Conservation (phyloP, 129 eudicot genomes). For the Lactuca sativa region DNA sequence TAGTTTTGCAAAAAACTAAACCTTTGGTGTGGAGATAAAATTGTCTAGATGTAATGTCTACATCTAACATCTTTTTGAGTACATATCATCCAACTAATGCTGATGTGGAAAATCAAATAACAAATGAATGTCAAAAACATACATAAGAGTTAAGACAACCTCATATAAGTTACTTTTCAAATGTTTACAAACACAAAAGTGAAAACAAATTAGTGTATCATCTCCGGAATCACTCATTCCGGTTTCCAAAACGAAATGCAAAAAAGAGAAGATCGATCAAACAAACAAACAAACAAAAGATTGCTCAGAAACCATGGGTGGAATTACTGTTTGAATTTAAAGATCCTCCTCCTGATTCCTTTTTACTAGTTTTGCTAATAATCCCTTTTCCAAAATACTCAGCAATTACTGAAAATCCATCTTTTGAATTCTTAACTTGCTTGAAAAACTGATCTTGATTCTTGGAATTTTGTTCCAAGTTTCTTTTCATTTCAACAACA, state of each 20-base stretch:
- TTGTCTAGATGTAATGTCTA: too few species aligned
- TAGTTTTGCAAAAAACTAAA: too few species aligned
- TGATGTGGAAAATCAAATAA: constrained; percentile 1
- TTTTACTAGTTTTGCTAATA: constrained; percentile 78
- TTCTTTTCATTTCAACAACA: constrained; percentile 82
- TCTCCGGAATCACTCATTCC: constrained; percentile 10
- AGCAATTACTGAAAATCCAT: constrained; percentile 96
- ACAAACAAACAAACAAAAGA: constrained; percentile 5
- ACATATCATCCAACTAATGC: background rate
- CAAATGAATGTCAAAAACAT: background rate
- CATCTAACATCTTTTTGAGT: too few species aligned
- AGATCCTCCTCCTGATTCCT: constrained; percentile 46
- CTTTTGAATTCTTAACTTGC: constrained; percentile 73
- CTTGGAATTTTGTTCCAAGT: constrained; percentile 80
- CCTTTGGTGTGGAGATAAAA: too few species aligned
- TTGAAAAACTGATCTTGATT: constrained; percentile 81
- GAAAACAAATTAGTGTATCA: constrained; percentile 11
- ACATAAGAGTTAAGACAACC: background rate
- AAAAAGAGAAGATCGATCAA: background rate
- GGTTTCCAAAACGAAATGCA: constrained; percentile 10
- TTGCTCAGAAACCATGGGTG: constrained; percentile 39
- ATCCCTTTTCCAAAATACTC: constrained; percentile 95
- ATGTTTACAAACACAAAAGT: constrained; percentile 27
- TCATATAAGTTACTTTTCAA: constrained; percentile 7
- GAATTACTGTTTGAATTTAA: constrained; percentile 37